Base-by-base conservation (phyloP, 805 yeast genomes). In the Debaryomyces prosopidis region DNA sequence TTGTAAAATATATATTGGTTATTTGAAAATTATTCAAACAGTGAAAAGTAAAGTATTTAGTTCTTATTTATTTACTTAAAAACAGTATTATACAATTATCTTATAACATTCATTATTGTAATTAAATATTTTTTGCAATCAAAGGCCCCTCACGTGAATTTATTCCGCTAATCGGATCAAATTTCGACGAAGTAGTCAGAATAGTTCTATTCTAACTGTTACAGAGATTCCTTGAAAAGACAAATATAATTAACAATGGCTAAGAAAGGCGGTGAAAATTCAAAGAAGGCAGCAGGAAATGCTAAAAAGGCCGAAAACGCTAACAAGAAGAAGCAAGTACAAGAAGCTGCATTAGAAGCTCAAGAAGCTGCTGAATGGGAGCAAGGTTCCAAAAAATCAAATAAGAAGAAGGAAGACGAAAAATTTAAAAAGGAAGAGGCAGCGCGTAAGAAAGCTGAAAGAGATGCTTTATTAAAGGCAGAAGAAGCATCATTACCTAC, bases 401-500 rank as follows among this genome's bases (percentile, higher is more conserved):
- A 76, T 63, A 79, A 81, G 69, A 88, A 87, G 76, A 83, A 83
- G 64, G 84, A 79, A 43, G 87, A 79, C 17, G 84, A 79, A 12
- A 81, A 77, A 41, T 82, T 79, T 45, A 87, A 86, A 68, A 81
- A 77, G 58, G 89, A 84, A 41, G 91, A 86, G 56, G 91, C 87
- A 4, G 82, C 85, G 7, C 76, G 82, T 45, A 85, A 84, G 72
- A 88, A 87, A 73, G 86, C 87, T n/a, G 94, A 87, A 60, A 77
- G 94, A 55, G 94, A 87, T 36, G 81, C 82, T 1, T 66, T 81
- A 48, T 64, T 87, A 50, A 69, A 73, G 50, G 84, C 79, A 8
- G 91, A 85, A 63, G 89, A 83, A 57, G 84, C 74, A 12, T 70
- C 83, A 14, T 62, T 82, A 53, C 87, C 87, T 1, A 51, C 81